These are phyloP conservation scores for Fonsecaea erecta DNA, from an alignment of 2,329 filamentous ascomycete species.

Conservation along the genomic window DNA sequence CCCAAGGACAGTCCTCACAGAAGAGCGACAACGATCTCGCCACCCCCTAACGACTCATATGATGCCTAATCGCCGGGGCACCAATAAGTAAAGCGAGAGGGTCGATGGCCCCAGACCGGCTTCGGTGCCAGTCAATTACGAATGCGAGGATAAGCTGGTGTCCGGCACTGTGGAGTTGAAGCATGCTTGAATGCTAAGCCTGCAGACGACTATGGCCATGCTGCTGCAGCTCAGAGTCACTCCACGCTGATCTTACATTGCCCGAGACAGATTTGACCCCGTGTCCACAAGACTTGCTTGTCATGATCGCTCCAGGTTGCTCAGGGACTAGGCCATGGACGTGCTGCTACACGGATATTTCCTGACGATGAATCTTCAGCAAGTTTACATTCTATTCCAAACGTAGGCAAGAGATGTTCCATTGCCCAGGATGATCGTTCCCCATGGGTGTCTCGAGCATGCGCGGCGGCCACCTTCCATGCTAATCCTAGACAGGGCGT, in stretches of 20 bases:
- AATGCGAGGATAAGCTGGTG: neutral
- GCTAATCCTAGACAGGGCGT: neutral
- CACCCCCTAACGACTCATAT: constrained; percentile 10
- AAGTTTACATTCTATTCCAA: neutral
- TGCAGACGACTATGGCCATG: neutral
- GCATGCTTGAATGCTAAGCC: neutral
- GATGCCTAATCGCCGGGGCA: constrained; percentile 8
- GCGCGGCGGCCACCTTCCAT: neutral
- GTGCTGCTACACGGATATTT: neutral
- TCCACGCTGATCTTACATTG: neutral
- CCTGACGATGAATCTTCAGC: neutral
- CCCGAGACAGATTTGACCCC: neutral
- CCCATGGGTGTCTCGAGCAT: neutral
- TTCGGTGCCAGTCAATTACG: constrained; percentile 1
- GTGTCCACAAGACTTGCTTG: neutral
- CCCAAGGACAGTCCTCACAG: neutral
- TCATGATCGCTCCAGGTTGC: neutral
- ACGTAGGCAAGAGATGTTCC: neutral
- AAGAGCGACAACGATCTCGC: constrained; percentile 6
- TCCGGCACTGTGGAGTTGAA: neutral
- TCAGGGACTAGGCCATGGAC: neutral
- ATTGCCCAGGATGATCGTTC: neutral
- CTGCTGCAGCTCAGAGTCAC: neutral
- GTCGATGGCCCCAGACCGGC: neutral
- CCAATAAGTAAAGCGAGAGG: neutral